Evolutionary conservation across 1,284 basidiomycete genomes (phyloP).

Genomic region (Tylopilus sp.): DNA sequence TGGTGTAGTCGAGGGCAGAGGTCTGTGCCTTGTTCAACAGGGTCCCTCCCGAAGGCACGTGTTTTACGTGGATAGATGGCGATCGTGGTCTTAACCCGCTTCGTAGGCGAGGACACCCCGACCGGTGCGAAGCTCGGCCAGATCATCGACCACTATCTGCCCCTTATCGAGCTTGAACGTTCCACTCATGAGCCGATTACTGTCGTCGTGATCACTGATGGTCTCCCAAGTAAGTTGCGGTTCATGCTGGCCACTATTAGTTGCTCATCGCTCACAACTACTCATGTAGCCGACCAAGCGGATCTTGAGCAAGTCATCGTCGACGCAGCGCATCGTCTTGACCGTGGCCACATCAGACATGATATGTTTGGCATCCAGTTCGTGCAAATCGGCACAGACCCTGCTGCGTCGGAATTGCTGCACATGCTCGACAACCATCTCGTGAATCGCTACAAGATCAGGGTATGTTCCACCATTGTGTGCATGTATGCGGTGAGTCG

Average conservation of each 20-base stretch:
- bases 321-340: constrained; percentile 44
- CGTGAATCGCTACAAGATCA: constrained; percentile 33
- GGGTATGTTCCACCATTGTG: constrained; percentile 28
- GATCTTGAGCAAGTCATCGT: constrained; percentile 48
- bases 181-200: constrained; percentile 40
- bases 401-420: constrained; percentile 42
- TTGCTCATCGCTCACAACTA: neutral
- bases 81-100: constrained; percentile 1
- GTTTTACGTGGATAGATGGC: neutral
- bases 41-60: constrained; percentile 31
- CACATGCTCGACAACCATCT: constrained; percentile 45
- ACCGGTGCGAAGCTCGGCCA: constrained; percentile 39
- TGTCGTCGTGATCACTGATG: constrained; percentile 47
- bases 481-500: neutral
- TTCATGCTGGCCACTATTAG: neutral
- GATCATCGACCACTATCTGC: constrained; percentile 40
- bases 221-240: constrained; percentile 40
- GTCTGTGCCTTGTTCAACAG: constrained; percentile 31
- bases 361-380: constrained; percentile 48
- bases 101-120: constrained; percentile 40
- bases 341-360: constrained; percentile 34
- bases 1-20: constrained; percentile 21
- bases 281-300: constrained; percentile 40
- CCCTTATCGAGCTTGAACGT: constrained; percentile 34
- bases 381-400: constrained; percentile 48